Base-by-base conservation (phyloP, 2,329 filamentous ascomycete genomes). In the Aspergillus fumigatus region DNA sequence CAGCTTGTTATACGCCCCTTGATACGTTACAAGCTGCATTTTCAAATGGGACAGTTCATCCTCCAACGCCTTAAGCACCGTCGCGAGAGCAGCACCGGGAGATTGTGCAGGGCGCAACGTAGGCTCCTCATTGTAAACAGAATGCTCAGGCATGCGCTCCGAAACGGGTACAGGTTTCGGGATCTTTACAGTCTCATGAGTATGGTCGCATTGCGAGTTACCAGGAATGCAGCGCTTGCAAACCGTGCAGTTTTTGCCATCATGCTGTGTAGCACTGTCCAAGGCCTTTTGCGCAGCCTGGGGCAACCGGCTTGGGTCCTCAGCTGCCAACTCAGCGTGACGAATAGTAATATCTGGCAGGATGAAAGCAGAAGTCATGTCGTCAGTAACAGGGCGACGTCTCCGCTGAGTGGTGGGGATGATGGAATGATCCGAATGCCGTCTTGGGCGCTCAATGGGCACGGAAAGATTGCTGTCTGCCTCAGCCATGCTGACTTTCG, bases 21-120 rank as follows among this genome's bases (percentile, higher is more conserved):
- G 84, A 56, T 84, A 81, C 35, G 80, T 73, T 0, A 82, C 77
- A n/a, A 92, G 81, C 65, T 88, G 82, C 62, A 88, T 80, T 72
- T 89, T 88, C 53, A 95, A 75, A 69, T 95, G 89, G 11, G 82
- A 81, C 48, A 92, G 82, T 71, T 96, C 92, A 69, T 95, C 90
- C 63, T 90, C 81, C 3, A 95, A 78, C 7, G 86, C 83, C 74
- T 95, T 94, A 70, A 96, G 87, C 23, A 96, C 89, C n/a, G 87
- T 84, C 7, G 89, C 88, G 25, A 96, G 83, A 9, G 91, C 90
- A 47, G 87, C 75, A 4, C 83, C 85, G 0, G 90, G 90, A 1
- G 84, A 77, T 67, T 90, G 87, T 1, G 87, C 81, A 5, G 78
- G 84, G 0, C 84, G 82, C 49, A 86, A 69, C 0, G 84, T 87